A percentile compares a stretch with the other conserved stretches of the same genome.
Conservation (phyloP, 805 yeast genomes). For the Ogataea nakhonphanomensis region DNA sequence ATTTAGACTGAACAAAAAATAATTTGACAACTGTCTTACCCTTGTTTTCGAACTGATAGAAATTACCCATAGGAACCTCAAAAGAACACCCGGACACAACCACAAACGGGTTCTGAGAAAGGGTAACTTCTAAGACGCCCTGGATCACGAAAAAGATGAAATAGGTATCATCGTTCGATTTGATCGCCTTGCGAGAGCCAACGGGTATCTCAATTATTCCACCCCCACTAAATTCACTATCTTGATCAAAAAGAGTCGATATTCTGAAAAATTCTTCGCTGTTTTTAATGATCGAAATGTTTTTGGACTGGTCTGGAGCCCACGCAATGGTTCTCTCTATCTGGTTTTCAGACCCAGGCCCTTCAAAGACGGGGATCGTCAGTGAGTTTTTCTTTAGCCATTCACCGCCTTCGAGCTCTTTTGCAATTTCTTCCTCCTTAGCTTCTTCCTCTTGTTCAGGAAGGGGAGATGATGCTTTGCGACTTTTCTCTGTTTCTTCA, state of each 20-base stretch:
- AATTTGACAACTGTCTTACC: conserved; percentile 57
- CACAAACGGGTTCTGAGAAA: conserved; percentile 56
- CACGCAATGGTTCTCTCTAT: conserved; percentile 54
- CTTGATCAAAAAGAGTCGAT: conserved; percentile 61
- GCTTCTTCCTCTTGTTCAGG: conserved; percentile 31
- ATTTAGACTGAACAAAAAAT: conserved; percentile 71
- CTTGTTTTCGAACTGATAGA: conserved; percentile 63
- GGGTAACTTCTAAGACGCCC: conserved; percentile 67
- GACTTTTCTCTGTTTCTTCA: conserved; percentile 15
- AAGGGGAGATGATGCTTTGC: conserved; percentile 7
- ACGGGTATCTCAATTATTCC: conserved; percentile 69
- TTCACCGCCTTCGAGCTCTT: conserved; percentile 41
- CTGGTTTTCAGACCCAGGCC: conserved; percentile 45
- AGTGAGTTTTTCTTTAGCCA: conserved; percentile 47
- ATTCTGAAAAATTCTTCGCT: conserved; percentile 55
- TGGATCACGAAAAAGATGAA: conserved; percentile 71
- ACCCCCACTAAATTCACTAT: conserved; percentile 63
- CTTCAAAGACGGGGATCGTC: conserved; percentile 46
- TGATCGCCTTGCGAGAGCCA: conserved; percentile 56
- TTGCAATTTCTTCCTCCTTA: conserved; percentile 37
- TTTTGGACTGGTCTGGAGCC: conserved; percentile 55
- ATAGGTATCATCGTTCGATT: conserved; percentile 61
- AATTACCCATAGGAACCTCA: conserved; percentile 75
- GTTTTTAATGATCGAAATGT: conserved; percentile 37
- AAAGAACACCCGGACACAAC: conserved; percentile 74